Evolutionary conservation across 2,329 filamentous ascomycete species (phyloP).

Genomic region (Pseudovirgaria hyperparasitica): DNA sequence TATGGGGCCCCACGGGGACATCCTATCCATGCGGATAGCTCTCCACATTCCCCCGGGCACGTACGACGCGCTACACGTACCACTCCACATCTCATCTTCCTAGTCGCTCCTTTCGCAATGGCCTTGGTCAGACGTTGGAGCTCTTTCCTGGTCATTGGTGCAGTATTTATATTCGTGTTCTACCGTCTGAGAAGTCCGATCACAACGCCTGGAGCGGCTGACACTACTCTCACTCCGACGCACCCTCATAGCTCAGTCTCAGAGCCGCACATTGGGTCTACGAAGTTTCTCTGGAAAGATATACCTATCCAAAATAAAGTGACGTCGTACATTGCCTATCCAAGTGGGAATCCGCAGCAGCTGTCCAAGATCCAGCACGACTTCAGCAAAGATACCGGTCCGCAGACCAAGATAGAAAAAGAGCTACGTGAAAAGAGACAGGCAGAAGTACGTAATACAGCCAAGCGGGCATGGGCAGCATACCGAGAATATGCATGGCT

Average conservation of each 20-base stretch:
- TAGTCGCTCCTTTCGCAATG: too few relatives aligned
- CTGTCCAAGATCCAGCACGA: constrained; percentile 29
- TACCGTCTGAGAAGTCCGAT: too few relatives aligned
- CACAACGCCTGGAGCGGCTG: not conserved
- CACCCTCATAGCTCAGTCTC: not conserved
- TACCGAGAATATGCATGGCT: constrained; percentile 34
- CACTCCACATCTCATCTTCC: too few relatives aligned
- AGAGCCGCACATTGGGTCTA: not conserved
- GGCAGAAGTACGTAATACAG: constrained; percentile 27
- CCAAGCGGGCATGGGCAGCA: constrained; percentile 29
- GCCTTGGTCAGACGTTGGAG: too few relatives aligned
- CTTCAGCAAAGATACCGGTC: constrained; percentile 21
- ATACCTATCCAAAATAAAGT: constrained; percentile 28
- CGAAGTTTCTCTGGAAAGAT: constrained; percentile 22
- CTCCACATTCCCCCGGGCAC: too few relatives aligned
- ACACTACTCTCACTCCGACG: not conserved
- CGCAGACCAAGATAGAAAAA: constrained; percentile 9
- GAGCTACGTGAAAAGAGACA: constrained; percentile 19
- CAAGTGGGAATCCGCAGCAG: constrained; percentile 19
- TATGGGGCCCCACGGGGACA: too few relatives aligned
- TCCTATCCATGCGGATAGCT: too few relatives aligned
- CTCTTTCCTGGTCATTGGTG: too few relatives aligned
- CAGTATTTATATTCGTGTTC: too few relatives aligned
- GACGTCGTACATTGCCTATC: constrained; percentile 21
- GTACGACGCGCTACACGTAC: too few relatives aligned